Conservation (phyloP, 305 asterid species). For the Solanum hybrid region DNA sequence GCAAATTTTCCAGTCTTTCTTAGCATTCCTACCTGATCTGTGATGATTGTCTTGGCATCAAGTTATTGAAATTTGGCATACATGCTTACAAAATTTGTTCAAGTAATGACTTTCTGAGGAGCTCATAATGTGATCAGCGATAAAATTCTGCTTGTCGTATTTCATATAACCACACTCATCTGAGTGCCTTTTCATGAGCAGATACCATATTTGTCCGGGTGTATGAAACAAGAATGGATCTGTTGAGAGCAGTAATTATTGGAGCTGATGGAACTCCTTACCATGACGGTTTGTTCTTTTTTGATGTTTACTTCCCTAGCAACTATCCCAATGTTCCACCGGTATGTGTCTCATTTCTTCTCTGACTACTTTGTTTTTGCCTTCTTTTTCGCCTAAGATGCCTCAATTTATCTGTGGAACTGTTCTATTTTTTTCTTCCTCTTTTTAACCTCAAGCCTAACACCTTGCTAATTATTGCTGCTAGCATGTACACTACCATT, state of each 20-base stretch:
- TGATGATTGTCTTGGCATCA: background rate
- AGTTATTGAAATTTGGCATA: background rate
- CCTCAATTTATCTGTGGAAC: background rate
- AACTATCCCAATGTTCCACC: constrained; percentile 80
- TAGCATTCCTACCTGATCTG: background rate
- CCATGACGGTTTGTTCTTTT: constrained; percentile 94
- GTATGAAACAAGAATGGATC: constrained; percentile 84
- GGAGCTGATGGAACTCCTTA: constrained; percentile 98
- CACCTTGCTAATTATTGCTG: constrained; percentile 12
- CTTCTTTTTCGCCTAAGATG: background rate
- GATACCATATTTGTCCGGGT: constrained; percentile 81
- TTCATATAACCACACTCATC: background rate
- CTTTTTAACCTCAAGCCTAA: background rate
- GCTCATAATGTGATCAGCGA: background rate
- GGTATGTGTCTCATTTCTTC: constrained; percentile 35
- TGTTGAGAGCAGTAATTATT: constrained; percentile 77
- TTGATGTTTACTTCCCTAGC: constrained; percentile 76
- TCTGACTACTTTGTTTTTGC: constrained; percentile 3
- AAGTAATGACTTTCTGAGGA: background rate
- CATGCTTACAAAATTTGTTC: background rate
- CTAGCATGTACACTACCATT: constrained; percentile 75
- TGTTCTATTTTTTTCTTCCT: background rate
- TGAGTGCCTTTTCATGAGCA: constrained; percentile 21
- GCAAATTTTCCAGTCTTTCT: background rate
- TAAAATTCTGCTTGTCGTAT: background rate